Percentiles rank a stretch among this genome's conserved stretches.
Conservation (phyloP, 805 yeast genomes). For the Wickerhamiella azyma region DNA sequence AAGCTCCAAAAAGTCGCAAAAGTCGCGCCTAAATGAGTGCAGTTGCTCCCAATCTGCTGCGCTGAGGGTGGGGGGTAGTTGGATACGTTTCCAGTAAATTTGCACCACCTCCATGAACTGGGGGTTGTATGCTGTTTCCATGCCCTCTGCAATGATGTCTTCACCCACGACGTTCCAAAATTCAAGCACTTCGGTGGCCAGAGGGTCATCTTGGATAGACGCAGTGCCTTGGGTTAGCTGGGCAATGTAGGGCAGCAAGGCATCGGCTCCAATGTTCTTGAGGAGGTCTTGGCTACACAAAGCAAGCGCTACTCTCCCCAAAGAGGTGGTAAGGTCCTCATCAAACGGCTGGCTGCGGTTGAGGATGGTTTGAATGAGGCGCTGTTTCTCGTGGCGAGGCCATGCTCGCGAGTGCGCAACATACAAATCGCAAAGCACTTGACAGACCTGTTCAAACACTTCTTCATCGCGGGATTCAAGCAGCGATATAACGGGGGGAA, state of each 20-base stretch:
- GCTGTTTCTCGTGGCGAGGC: constrained; percentile 2
- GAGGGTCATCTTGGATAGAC: constrained; percentile 21
- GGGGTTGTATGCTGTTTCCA: constrained; percentile 16
- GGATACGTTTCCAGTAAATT: constrained; percentile 58
- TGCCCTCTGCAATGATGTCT: constrained; percentile 22
- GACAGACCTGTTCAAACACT: constrained; percentile 9
- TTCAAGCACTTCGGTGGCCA: constrained; percentile 22
- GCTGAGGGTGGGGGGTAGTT: constrained; percentile 22
- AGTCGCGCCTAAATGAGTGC: constrained; percentile 52
- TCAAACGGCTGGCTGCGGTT: constrained; percentile 10
- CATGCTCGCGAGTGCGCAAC: constrained; percentile 10
- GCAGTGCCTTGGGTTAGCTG: constrained; percentile 11
- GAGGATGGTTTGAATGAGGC: neutral
- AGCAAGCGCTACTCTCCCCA: constrained; percentile 14
- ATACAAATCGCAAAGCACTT: constrained; percentile 14
- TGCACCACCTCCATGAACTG: constrained; percentile 36
- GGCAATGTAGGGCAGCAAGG: constrained; percentile 12
- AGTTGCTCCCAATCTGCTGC: constrained; percentile 39
- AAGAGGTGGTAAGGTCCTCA: constrained; percentile 9
- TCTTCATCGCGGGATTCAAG: constrained; percentile 12
- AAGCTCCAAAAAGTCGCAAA: constrained; percentile 63
- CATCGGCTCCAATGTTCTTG: constrained; percentile 3
- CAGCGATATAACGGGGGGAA: neutral
- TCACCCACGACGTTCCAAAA: constrained; percentile 26
- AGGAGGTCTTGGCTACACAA: constrained; percentile 13